Conservation (phyloP, 768 basidiomycete genomes). For the Pluteus cervinus region DNA sequence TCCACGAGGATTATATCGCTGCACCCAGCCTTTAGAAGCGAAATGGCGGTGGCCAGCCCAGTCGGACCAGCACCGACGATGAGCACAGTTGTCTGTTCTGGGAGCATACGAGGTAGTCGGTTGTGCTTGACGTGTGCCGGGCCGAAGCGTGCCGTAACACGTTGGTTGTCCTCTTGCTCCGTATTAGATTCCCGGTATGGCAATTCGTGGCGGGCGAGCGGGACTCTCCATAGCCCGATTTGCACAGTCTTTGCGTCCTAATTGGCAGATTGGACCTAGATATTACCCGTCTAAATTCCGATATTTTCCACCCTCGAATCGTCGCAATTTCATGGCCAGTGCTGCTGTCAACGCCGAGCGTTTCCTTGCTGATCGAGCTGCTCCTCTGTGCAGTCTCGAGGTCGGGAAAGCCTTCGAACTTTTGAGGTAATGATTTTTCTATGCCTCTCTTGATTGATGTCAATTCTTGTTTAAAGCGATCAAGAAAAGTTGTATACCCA, state of each 20-base stretch:
- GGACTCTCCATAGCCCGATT: not conserved
- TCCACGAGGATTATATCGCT: slow-evolving; percentile 40
- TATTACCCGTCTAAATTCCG: too few species aligned
- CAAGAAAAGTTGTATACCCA: slow-evolving; percentile 80
- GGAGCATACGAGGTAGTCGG: too few species aligned
- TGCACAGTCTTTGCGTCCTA: not conserved
- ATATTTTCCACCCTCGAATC: not conserved
- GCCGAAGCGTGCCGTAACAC: too few species aligned
- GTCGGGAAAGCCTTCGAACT: slow-evolving; percentile 65
- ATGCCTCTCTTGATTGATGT: slow-evolving; percentile 4
- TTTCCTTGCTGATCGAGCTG: slow-evolving; percentile 68
- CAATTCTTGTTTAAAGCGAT: slow-evolving; percentile 36
- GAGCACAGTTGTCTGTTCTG: slow-evolving; percentile 31
- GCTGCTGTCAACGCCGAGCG: slow-evolving; percentile 41
- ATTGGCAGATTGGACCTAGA: not conserved
- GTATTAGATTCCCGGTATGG: too few species aligned
- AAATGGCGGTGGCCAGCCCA: slow-evolving; percentile 40
- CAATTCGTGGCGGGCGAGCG: too few species aligned
- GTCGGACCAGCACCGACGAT: slow-evolving; percentile 47
- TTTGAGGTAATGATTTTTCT: slow-evolving; percentile 39
- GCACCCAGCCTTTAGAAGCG: slow-evolving; percentile 35
- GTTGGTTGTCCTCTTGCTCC: too few species aligned
- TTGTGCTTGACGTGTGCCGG: too few species aligned
- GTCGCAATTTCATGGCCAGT: slow-evolving; percentile 17
- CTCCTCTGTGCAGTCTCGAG: slow-evolving; percentile 72